Base-by-base conservation (phyloP, 805 yeast genomes). In the Scheffersomyces lignosus region DNA sequence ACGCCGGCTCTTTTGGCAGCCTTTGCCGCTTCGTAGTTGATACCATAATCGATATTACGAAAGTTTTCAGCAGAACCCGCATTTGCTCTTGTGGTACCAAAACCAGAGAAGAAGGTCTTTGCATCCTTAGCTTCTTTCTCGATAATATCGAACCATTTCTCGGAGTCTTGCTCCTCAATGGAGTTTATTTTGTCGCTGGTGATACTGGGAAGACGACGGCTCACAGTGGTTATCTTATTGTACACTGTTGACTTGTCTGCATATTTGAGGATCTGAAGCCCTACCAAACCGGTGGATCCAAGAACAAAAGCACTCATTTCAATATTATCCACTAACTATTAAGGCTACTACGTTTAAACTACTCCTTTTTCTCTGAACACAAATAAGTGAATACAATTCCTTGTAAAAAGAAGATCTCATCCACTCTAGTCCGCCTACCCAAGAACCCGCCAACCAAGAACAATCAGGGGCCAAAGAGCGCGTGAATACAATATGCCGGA, bases 281-380 rank as follows among this genome's bases (percentile, higher is more conserved):
- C 96, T 38, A 83, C 81, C 15, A 87, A 62, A 2, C 96, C 96
- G 1, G 96, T 87, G 18, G 89, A 74, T 2, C 96, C 96, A 29
- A 86, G 44, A 6, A 56, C 34, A 33, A 52, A 45, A 16, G 52
- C 44, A 25, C 40, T 29, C 51, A 48, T 48, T 18, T 5, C 12
- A 14, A 26, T 25, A 24, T 17, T n/a, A 18, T 14, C 29, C 18
- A 5, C 20, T 14, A 25, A 30, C 17, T 8, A 26, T 12, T 26
- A 6, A 6, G 14, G n/a, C 28, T 12, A 26, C 13, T 13, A 6
- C n/a, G 28, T 4, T 23, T 22, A 24, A 18, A 23, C 15, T 16
- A 6, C 33, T n/a, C n/a, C n/a, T n/a, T n/a, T n/a, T n/a, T n/a
- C n/a, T n/a, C n/a, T n/a, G n/a, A n/a, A n/a, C n/a, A n/a, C n/a